Percentiles rank a stretch among this genome's conserved stretches.
Conservation (phyloP, 2,329 filamentous ascomycete genomes). For the Pleochaeta shiraiana region DNA sequence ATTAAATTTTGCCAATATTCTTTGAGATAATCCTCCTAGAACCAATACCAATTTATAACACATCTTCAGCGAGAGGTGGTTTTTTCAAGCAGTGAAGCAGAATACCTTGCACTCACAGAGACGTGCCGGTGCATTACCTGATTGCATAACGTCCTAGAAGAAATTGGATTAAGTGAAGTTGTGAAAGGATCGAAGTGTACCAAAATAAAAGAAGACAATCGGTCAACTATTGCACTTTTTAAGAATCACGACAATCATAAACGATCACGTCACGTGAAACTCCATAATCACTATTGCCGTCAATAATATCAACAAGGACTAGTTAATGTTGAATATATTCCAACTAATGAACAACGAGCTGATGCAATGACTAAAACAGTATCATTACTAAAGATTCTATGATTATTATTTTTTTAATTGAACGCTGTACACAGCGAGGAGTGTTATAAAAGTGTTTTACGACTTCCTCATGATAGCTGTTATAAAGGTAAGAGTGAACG, state of each 20-base stretch:
- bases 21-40: too few species aligned
- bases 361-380: background rate
- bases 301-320: background rate
- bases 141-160: background rate
- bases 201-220: conserved; percentile 1
- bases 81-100: background rate
- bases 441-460: background rate
- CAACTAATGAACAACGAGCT: background rate
- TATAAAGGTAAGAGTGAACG: too few species aligned
- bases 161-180: background rate
- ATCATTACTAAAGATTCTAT: background rate
- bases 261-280: conserved; percentile 2
- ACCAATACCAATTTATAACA: too few species aligned
- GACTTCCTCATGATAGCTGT: too few species aligned
- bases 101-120: conserved; percentile 4
- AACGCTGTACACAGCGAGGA: background rate
- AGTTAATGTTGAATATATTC: conserved; percentile 2
- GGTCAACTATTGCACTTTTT: background rate
- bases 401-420: background rate
- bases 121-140: conserved; percentile 2
- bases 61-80: conserved; percentile 1
- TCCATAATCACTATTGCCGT: conserved; percentile 1
- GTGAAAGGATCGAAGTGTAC: background rate
- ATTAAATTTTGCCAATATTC: too few species aligned
- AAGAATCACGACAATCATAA: conserved; percentile 3